Evolutionary conservation across 345 rosid species (phyloP).

Genomic region (Carallia brachiata): DNA sequence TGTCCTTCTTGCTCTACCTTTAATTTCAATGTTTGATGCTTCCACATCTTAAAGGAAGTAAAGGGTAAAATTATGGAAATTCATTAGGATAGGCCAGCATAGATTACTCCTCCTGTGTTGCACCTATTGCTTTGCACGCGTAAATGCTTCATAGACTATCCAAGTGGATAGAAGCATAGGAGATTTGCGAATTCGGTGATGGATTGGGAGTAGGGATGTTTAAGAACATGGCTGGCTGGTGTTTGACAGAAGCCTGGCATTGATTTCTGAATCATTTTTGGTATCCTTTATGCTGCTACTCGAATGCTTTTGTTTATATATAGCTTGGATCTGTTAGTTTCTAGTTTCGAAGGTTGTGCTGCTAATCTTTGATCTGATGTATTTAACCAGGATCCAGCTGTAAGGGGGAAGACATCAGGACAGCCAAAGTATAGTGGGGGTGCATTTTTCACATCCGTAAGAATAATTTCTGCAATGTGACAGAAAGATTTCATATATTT

Average conservation of each 20-base stretch:
- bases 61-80: no score
- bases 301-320: not conserved
- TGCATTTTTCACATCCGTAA: conserved; percentile 50
- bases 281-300: not conserved
- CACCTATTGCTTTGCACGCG: no score
- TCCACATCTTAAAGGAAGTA: no score
- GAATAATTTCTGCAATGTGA: conserved; percentile 17
- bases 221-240: not conserved
- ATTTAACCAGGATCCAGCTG: conserved; percentile 45
- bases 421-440: conserved; percentile 48
- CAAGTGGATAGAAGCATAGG: not conserved
- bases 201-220: no score
- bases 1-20: no score
- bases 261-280: not conserved
- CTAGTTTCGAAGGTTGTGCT: not conserved
- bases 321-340: conserved; percentile 8
- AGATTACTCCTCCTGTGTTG: no score
- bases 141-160: no score
- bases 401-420: conserved; percentile 41
- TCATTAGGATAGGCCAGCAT: no score
- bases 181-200: not conserved
- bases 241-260: not conserved
- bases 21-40: no score
- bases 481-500: not conserved
- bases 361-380: not conserved